These are phyloP conservation scores for Neonectria coccinea DNA, from an alignment of 2,329 filamentous ascomycete species.

Conservation along the genomic window DNA sequence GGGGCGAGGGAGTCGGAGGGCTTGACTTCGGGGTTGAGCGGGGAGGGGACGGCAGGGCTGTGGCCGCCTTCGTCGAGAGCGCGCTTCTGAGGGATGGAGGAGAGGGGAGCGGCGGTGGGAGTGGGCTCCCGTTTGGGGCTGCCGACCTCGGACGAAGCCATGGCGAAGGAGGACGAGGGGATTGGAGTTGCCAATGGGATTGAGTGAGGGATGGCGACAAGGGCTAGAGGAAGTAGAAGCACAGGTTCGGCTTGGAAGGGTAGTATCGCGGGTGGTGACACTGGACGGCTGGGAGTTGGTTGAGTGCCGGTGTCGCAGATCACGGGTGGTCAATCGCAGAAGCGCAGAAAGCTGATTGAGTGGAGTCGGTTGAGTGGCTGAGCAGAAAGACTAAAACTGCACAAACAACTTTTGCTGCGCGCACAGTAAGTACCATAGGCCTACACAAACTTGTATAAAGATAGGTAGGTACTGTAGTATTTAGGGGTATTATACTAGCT, in stretches of 20 bases:
- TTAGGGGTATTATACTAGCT: no score
- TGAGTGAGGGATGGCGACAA: constrained; percentile 6
- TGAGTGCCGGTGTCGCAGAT: constrained; percentile 8
- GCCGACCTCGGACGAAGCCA: constrained; percentile 52
- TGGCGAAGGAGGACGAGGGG: constrained; percentile 33
- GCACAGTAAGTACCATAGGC: no score
- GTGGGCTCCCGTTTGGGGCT: constrained; percentile 57
- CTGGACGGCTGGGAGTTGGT: constrained; percentile 5
- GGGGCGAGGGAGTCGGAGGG: constrained; percentile 52
- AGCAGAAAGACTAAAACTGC: no score
- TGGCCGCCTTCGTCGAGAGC: constrained; percentile 76
- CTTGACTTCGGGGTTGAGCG: constrained; percentile 75
- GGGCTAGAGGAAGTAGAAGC: background rate
- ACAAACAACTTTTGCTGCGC: no score
- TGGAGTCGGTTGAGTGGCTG: background rate
- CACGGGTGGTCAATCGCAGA: constrained; percentile 14
- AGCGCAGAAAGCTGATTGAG: constrained; percentile 5
- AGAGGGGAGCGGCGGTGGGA: constrained; percentile 53
- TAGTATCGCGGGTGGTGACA: constrained; percentile 3
- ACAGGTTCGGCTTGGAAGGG: constrained; percentile 4
- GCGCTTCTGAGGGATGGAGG: constrained; percentile 73
- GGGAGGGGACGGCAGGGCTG: constrained; percentile 77
- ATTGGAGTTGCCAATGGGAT: constrained; percentile 8
- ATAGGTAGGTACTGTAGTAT: no score
- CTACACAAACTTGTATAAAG: no score